phyloP scores from a whole-genome alignment of 1,284 basidiomycete genomes.

The Cutaneotrichosporon daszewskae region DNA sequence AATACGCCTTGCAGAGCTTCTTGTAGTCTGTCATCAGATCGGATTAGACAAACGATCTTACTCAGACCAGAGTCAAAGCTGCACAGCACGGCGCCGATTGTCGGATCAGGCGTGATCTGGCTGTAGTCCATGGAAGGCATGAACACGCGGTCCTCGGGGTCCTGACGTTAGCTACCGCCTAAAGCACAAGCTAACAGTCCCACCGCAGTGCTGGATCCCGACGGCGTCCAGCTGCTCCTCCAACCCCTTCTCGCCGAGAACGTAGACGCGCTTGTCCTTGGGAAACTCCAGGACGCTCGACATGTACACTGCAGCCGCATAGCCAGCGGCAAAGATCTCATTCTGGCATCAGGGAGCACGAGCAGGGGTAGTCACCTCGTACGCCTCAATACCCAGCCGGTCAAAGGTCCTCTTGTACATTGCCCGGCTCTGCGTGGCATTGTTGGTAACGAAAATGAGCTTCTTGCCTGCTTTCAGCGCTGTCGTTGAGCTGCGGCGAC shows the following conservation, averaged over 20 bases:
- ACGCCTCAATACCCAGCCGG: constrained; percentile 74
- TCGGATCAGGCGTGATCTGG: constrained; percentile 63
- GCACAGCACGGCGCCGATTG: constrained; percentile 83
- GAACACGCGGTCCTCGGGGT: constrained; percentile 73
- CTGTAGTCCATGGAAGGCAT: constrained; percentile 64
- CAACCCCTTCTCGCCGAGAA: constrained; percentile 85
- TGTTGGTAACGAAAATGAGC: constrained; percentile 94
- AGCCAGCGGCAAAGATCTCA: constrained; percentile 93
- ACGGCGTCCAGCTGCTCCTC: constrained; percentile 87
- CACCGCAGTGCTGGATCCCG: constrained; percentile 73
- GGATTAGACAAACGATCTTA: constrained; percentile 17
- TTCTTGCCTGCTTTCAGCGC: constrained; percentile 66
- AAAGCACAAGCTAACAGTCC: constrained; percentile 54
- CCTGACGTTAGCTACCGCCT: constrained; percentile 50
- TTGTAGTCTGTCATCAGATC: constrained; percentile 63
- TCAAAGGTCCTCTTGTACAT: constrained; percentile 89
- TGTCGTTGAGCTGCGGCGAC: too few relatives aligned
- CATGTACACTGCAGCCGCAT: constrained; percentile 87
- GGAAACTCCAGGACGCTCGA: constrained; percentile 83
- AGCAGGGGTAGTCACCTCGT: too few relatives aligned
- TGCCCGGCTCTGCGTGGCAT: constrained; percentile 86
- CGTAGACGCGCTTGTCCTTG: constrained; percentile 89
- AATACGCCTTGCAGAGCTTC: constrained; percentile 88
- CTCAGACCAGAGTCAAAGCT: constrained; percentile 58
- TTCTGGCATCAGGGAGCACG: too few relatives aligned